Evolutionary conservation across 495 filamentous ascomycete species (phyloP).

Genomic region (Cercophora sp.): DNA sequence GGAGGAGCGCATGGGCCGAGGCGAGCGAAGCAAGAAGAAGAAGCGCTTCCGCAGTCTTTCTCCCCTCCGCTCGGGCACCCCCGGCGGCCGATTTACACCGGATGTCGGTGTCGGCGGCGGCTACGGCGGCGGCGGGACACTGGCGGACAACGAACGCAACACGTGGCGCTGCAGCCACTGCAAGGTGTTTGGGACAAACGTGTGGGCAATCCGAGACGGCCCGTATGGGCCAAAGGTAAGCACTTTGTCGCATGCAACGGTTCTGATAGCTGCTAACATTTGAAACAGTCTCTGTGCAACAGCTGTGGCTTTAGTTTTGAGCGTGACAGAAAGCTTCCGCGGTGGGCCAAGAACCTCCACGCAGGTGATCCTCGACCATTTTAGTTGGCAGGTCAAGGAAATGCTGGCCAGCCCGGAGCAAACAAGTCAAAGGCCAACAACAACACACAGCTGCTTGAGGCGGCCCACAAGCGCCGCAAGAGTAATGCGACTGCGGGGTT

Average conservation of each 20-base stretch:
- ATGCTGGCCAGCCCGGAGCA: not conserved
- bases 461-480: too few relatives aligned
- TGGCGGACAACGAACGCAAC: slow-evolving; percentile 75
- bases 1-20: slow-evolving; percentile 68
- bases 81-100: slow-evolving; percentile 65
- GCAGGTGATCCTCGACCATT: slow-evolving; percentile 34
- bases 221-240: slow-evolving; percentile 80
- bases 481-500: too few relatives aligned
- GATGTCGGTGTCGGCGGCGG: slow-evolving; percentile 61
- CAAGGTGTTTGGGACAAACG: slow-evolving; percentile 76
- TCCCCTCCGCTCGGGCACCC: slow-evolving; percentile 64
- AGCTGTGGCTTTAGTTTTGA: slow-evolving; percentile 91
- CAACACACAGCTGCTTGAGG: not conserved
- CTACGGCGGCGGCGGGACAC: slow-evolving; percentile 61
- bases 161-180: slow-evolving; percentile 93
- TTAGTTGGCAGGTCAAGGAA: slow-evolving; percentile 18
- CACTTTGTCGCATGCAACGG: slow-evolving; percentile 1
- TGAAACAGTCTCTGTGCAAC: slow-evolving; percentile 76
- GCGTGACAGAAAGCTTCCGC: slow-evolving; percentile 76
- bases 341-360: slow-evolving; percentile 79
- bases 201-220: slow-evolving; percentile 93
- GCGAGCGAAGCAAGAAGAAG: slow-evolving; percentile 91
- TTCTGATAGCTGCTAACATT: slow-evolving; percentile 1
- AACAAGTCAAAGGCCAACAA: not conserved
- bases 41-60: slow-evolving; percentile 85